Evolutionary conservation across 2,329 filamentous ascomycete species (phyloP).

Genomic region (Colletotrichum sp.): DNA sequence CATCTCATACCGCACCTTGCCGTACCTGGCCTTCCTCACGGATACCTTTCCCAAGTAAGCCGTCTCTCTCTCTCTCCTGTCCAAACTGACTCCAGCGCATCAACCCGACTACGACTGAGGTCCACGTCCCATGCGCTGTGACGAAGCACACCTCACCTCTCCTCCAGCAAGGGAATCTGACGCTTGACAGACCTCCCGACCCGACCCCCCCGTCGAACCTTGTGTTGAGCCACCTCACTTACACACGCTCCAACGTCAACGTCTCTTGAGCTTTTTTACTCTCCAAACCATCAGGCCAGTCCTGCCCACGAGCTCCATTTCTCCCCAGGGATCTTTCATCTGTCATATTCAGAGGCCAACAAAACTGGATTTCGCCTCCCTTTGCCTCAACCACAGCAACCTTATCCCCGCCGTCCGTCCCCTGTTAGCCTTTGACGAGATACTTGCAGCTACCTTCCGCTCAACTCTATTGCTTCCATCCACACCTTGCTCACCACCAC

Average conservation of each 20-base stretch:
- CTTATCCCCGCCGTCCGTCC: slow-evolving; percentile 6
- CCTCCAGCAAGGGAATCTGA: not conserved
- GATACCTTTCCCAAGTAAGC: not conserved
- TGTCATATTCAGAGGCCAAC: not conserved
- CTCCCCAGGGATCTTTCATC: not conserved
- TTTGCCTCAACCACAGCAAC: slow-evolving; percentile 4
- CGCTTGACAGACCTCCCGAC: not conserved
- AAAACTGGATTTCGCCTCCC: not conserved
- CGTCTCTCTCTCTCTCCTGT: not conserved
- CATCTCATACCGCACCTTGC: not conserved
- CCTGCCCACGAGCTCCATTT: not conserved
- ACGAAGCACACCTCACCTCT: not conserved
- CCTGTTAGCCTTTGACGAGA: not conserved
- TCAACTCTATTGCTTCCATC: not conserved
- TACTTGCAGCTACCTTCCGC: not conserved
- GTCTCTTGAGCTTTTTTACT: not conserved
- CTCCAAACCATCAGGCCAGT: not conserved
- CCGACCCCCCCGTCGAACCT: not conserved
- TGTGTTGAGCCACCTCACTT: not conserved
- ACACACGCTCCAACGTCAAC: not conserved
- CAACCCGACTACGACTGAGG: not conserved
- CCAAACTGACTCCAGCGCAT: not conserved
- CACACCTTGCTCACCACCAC: not conserved
- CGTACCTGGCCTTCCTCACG: not conserved
- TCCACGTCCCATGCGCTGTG: not conserved